Evolutionary conservation across 1,284 basidiomycete genomes (phyloP), one percentile per base, ranked within the genome.

Genomic region (Ceratobasidium sp.): DNA sequence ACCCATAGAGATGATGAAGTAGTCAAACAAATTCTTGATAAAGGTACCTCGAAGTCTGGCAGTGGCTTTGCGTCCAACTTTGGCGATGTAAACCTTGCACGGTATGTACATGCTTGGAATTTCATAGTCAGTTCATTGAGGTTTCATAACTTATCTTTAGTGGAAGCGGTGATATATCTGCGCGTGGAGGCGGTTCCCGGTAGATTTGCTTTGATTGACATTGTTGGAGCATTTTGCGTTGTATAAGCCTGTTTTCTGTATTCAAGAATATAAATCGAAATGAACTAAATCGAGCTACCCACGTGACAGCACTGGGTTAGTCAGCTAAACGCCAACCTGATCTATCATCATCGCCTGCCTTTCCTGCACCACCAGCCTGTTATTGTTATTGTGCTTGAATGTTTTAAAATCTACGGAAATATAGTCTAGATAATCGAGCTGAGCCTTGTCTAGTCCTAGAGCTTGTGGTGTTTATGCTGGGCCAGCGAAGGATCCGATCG

Each of bases 1-100:
- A 89, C 91, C 9, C 84, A 86, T 81, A 91, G 90, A 77, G 92
- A 94, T 69, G 82, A 86, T 42, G 92, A 94, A 3, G 91, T 92
- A 17, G 84, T 93, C 33, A 82, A 84, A 71, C 83, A 84, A 23
- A 87, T 95, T 76, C 86, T 95, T 75, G 81, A 79, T 9, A 76
- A 59, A 1, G 80, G 80, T 5, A 42, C 46, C 26, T 13, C 54
- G 15, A 65, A 80, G 67, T 40, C 46, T 7, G 50, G 66, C 20
- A 38, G 28, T 12, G 48, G 50, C 33, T 50, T 80, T 38, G 28
- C 56, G 15, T 70, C 68, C 26, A 62, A 78, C 1, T 62, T 44
- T 44, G 77, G 68, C 3, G 68, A 77, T 54, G 71, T 6, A 9
- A 80, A 80, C 62, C 12, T 46, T 17, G 15, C 71, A 12, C 46